Percentiles rank a stretch among this genome's conserved stretches.
These are phyloP conservation scores for Euphorbia schlechtendalii DNA, from an alignment of 441 rosid genomes.

Conservation along the genomic window DNA sequence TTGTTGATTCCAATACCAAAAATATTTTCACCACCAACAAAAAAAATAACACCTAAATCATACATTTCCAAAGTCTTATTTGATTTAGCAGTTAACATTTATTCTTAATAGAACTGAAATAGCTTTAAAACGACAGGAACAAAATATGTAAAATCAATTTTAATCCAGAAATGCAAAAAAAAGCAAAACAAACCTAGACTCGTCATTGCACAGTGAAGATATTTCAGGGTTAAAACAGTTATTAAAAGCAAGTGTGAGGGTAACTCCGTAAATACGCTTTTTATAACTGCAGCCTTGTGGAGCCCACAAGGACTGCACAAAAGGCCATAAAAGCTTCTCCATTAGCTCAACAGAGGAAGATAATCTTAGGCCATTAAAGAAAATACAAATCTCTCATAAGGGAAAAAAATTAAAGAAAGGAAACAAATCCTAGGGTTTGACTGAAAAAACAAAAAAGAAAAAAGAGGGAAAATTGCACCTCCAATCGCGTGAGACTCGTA, in stretches of 20 bases:
- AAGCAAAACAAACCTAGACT: too few species aligned
- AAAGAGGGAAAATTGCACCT: neutral
- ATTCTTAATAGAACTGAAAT: too few species aligned
- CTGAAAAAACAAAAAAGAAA: conserved; percentile 10
- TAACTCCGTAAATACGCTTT: neutral
- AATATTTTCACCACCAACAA: too few species aligned
- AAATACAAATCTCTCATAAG: neutral
- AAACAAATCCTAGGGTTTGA: conserved; percentile 49
- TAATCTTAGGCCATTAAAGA: neutral
- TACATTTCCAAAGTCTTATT: too few species aligned
- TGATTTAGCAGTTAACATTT: too few species aligned
- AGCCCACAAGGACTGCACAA: conserved; percentile 8
- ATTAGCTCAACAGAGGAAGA: neutral
- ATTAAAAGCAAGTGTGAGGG: neutral
- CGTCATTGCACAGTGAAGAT: too few species aligned
- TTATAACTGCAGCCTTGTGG: conserved; percentile 2
- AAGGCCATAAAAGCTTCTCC: conserved; percentile 1
- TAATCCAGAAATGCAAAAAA: too few species aligned
- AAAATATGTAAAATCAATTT: too few species aligned
- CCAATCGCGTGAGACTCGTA: conserved; percentile 39
- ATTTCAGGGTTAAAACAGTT: neutral
- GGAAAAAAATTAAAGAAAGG: conserved; percentile 6
- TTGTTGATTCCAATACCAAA: too few species aligned
- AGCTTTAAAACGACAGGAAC: too few species aligned
- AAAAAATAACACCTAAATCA: too few species aligned